Base-by-base conservation (phyloP, 805 yeast species). In the Kuraishia capsulata region DNA sequence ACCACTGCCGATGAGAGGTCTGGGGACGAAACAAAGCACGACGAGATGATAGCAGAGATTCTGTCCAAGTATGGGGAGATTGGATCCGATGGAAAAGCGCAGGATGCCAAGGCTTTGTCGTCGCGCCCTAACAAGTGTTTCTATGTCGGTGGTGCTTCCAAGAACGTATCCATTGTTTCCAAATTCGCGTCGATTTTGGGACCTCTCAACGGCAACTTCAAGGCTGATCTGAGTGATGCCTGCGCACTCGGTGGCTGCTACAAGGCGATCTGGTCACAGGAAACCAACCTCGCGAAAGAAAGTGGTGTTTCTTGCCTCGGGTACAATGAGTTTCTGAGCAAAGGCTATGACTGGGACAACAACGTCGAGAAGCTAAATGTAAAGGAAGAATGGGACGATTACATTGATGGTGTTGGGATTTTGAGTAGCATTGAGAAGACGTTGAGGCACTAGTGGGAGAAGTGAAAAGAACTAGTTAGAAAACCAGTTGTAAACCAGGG, bases 241-340 rank as follows among this genome's bases (percentile, higher is more conserved):
- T 88, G 96, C 67, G 96, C 96, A 0, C 57, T 85, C 26, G 96
- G 96, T 20, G 95, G 96, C 3, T 90, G 94, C 31, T 84, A 71
- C 60, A 82, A 84, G 53, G 90, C 95, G 1, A 64, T 79, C 35
- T 87, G 94, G 94, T 73, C 85, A 29, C 59, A 55, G 41, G 44
- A 52, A 39, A 60, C 60, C 40, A 69, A 64, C 43, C 25, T 40
- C 19, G 45, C 50, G 16, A 48, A 48, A 8, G 41, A 51, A 13
- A 34, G 40, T 2, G 44, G 48, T 4, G 46, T 44, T 2, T 46
- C 45, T 1, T 16, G 42, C 3, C 36, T 40, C 4, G 48, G 53
- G 4, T 73, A 69, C 60, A 70, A 61, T 57, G 50, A 64, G 40
- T 64, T 80, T 65, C 53, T 68, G 48, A 62, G 49, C 53, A 60